Evolutionary conservation across 805 yeast species (phyloP), one percentile per base, ranked within the genome.

Genomic region (Saccharomyces mikatae): DNA sequence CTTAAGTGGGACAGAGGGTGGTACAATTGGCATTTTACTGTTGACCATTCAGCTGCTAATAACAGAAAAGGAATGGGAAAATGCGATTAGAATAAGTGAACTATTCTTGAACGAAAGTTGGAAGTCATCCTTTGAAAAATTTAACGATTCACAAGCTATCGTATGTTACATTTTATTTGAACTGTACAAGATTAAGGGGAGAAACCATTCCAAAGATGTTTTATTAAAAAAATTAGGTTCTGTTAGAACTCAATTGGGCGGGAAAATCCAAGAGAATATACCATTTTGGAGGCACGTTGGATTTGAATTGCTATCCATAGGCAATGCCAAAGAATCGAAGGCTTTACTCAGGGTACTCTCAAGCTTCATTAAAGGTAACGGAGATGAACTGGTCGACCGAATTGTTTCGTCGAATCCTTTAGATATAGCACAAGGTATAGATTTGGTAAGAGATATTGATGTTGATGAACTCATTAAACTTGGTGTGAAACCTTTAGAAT

Each of bases 201-300:
- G 70, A 57, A 47, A 49, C 6, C 52, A 61, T 21, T 63, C 70
- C 1, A 62, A 60, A 36, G 47, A 47, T 26, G 49, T 50, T 28
- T 51, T 67, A 21, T 54, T 67, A 44, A 52, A 56, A n/a, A 61
- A 56, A 29, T 32, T 65, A 8, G 36, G 22, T 5, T 44, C 27
- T 2, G 49, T 51, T 14, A 28, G 26, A n/a, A 48, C 49, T 8
- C 14, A 21, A 17, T 17, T 41, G n/a, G 3, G 10, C 14, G 17
- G 11, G 14, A 17, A 6, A 3, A 36, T 31, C 27, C 17, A 49
- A 24, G 31, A 48, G 3, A 58, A 60, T 27, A 22, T 52, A 24
- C 51, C 57, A 41, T 67, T 68, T 50, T 67, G 70, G 71, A 65
- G 62, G 52, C 66, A 60, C 52, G 55, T 68, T 26, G 69, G 59